These are phyloP conservation scores for Eucalyptus regnans DNA, from an alignment of 345 rosid species.

Conservation along the genomic window DNA sequence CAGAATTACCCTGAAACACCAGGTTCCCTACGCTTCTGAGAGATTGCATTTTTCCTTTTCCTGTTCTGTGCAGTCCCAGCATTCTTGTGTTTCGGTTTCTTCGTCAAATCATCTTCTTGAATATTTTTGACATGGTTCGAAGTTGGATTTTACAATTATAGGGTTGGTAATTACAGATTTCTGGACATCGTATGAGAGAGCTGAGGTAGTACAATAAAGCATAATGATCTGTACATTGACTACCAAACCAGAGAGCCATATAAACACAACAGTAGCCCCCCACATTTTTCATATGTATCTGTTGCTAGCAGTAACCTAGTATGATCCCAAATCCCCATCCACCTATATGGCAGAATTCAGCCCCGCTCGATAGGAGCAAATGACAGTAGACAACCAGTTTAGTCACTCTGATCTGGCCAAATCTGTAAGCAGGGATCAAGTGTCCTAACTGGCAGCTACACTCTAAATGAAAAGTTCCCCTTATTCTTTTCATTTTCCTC, in stretches of 20 bases:
- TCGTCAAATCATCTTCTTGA: background rate
- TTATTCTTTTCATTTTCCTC: background rate
- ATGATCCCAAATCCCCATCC: background rate
- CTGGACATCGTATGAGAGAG: background rate
- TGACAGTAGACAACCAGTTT: background rate
- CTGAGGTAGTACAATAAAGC: background rate
- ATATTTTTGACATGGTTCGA: background rate
- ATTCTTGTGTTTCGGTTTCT: background rate
- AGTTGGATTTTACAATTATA: background rate
- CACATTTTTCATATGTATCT: too few species aligned
- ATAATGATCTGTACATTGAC: background rate
- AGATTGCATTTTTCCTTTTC: background rate
- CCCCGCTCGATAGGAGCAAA: background rate
- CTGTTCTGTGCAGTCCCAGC: background rate
- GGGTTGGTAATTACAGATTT: constrained; percentile 34
- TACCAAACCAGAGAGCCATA: background rate
- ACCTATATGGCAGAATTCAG: background rate
- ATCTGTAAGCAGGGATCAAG: background rate
- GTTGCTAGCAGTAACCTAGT: too few species aligned
- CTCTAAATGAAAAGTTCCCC: background rate
- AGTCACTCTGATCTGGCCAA: background rate
- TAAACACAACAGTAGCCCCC: background rate
- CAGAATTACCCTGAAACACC: constrained; percentile 83
- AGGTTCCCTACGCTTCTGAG: constrained; percentile 14
- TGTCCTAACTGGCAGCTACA: background rate